Evolutionary conservation across 2,329 filamentous ascomycete genomes (phyloP), one percentile per base, ranked within the genome.

Genomic region (Trichoderma guizhouense): DNA sequence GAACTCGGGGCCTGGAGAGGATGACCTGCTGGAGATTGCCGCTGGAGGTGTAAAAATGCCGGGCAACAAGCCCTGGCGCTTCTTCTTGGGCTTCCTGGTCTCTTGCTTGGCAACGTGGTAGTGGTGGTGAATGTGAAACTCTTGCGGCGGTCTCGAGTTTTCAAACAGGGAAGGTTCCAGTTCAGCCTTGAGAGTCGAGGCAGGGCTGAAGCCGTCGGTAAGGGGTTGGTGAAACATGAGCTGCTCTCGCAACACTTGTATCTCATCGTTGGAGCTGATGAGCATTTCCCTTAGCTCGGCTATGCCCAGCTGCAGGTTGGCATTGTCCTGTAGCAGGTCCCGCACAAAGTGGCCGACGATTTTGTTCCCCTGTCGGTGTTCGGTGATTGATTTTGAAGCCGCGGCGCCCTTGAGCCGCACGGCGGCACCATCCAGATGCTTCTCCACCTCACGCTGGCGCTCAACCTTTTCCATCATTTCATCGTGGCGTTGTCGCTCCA

Each of bases 341-440:
- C 95, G 94, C 71, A 99, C 96, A 76, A 99, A 98, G 78, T 97
- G 93, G 24, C 93, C 95, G n/a, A 98, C 93, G 47, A 97, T 93
- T 72, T 86, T 90, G 73, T 86, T 89, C 24, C 63, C 86, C 71
- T 84, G 84, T 75, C 88, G 88, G 34, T 88, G 86, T 4, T 87
- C 86, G 4, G 86, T 86, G 53, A 92, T 83, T 3, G 90, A 89
- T 75, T 90, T 91, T 32, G 87, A 86, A 0, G 92, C 93, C 3
- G 94, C 94, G 14, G 93, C 92, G 11, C 92, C 92, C 81, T 95
- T 96, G 68, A 97, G 85, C 69, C 94, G 88, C 36, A 91, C 92
- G 14, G 93, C 93, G 3, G 94, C 93, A 28, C 90, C 90, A 76
- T 92, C 91, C 57, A 98, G 85, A 78, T 97, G 93, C 76, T 89